Evolutionary conservation across 2,329 filamentous ascomycete species (phyloP), one percentile per base, ranked within the genome.

Genomic region (Pyricularia grisea): DNA sequence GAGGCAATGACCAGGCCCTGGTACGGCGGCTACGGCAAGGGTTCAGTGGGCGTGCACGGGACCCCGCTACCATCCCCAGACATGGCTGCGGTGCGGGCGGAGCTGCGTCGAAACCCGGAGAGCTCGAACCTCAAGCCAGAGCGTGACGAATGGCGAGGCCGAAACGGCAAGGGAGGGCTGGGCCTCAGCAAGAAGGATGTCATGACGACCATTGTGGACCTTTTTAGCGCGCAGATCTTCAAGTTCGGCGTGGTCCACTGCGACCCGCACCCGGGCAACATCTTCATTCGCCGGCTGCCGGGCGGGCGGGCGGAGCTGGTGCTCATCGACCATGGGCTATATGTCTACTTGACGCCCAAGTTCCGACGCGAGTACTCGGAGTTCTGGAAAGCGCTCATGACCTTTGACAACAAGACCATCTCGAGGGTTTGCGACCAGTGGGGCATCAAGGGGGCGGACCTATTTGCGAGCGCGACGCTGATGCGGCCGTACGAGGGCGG

Each of bases 211-310:
- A 97, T 98, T 89, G 88, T 97, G 67, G 94, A 97, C 77, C 85
- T 98, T 42, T 99, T 98, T 82, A 92, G 90, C n/a, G 94, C 93
- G 2, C 94, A 98, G 77, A 98, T 98, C 85, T 99, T 97, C 83
- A 90, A 97, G 72, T 98, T 93, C 92, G 95, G 95, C 14, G 87
- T 92, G 63, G 92, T 98, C 0, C 94, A 99, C 81, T 97, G 94
- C 80, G 95, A 99, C 77, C 95, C 95, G 11, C 95, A 99, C 76
- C 95, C 95, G 0, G 94, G 94, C 31, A 99, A 99, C 80, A 95
- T 98, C 78, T 97, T 99, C 81, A 90, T 98, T 76, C 91, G 95
- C 10, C 90, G 95, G 10, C 84, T 92, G 20, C 91, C 93, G 0
- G 89, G 85, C 63, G 94, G 94, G n/a, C 85, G 88, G 63, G 86